Percentiles rank a stretch among this genome's conserved stretches.
Evolutionary conservation across 176 grass and related monocot genomes (phyloP).

Genomic region (Leersia perrieri): DNA sequence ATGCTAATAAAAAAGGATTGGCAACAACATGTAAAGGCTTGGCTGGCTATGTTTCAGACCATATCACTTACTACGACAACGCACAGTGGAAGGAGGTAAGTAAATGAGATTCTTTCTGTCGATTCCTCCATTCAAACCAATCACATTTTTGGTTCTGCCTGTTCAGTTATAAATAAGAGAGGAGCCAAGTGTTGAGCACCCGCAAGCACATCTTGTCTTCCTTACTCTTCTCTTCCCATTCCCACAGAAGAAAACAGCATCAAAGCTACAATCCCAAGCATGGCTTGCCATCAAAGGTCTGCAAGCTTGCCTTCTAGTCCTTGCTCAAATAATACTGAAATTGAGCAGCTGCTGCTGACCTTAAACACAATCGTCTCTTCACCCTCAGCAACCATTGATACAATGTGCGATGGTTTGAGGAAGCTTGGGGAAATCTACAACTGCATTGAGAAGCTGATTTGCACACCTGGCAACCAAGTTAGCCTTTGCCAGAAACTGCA

Average conservation of each 20-base stretch:
- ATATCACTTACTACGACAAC: not conserved
- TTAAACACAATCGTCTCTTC: conserved; percentile 25
- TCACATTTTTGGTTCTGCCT: not conserved
- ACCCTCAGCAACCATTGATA: conserved; percentile 7
- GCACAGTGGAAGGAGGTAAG: not conserved
- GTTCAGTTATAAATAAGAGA: conserved; percentile 20
- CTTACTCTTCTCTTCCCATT: conserved; percentile 3
- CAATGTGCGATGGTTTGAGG: conserved; percentile 26
- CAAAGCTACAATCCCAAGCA: conserved; percentile 23
- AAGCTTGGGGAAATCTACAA: conserved; percentile 31
- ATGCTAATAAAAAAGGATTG: too few species aligned
- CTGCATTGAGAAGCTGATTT: conserved; percentile 25
- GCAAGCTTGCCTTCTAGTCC: conserved; percentile 44
- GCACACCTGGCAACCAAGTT: conserved; percentile 42
- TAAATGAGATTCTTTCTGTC: conserved; percentile 36
- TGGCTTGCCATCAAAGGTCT: conserved; percentile 51
- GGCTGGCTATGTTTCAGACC: conserved; percentile 16
- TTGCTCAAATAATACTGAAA: conserved; percentile 10
- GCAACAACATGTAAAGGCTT: conserved; percentile 13
- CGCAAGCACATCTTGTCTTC: conserved; percentile 17
- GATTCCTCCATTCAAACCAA: not conserved
- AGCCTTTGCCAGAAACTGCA: conserved; percentile 31
- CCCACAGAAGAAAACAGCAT: not conserved
- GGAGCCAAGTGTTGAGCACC: conserved; percentile 14
- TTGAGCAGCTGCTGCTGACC: conserved; percentile 35